Base-by-base conservation (phyloP, 768 basidiomycete genomes). In the Tricholoma hemisulphureum region DNA sequence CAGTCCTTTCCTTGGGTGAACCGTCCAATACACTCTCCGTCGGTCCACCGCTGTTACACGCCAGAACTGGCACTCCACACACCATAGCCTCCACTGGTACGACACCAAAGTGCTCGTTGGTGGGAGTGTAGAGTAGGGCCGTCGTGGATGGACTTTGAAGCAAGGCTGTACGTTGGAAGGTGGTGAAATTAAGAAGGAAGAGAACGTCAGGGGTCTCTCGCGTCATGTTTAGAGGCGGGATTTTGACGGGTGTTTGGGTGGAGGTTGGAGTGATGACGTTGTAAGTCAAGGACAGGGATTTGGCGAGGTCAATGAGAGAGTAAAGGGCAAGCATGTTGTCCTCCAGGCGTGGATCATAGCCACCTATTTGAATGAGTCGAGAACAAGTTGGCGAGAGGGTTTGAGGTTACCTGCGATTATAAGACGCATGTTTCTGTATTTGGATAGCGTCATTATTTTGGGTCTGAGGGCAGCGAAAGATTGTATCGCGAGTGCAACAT, bases 21-120 rank as follows among this genome's bases (percentile, higher is more conserved):
- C 63, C 55, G 24, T 73, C 72, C 8, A 80, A 63, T 26, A 96
- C 74, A 55, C 90, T 96, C 74, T 99, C 97, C 1, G 85, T 91
- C 8, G 97, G 97, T 2, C 96, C 96, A 14, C 92, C 93, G 57
- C 83, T 87, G 67, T 92, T 74, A 64, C 89, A 93, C 0, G 95
- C 95, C 18, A 99, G 73, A 1, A 98, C 89, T 0, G 95, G 94
- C 0, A 98, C 71, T 2, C 94, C 93, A 48, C 91, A 95, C 7
- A 86, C 82, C 94, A 98, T 98, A 0, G 85, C 95, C 70, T 99
- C 96, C 3, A 98, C 83, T 2, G 97, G 96, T 0, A 89, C 95
- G 63, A 99, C 98, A 1, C 96, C 97, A 69, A 98, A 97, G 70
- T 99, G 96, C 66, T 99, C 96, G 70, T 96, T 96, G 7, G 83